Conservation (phyloP, 495 filamentous ascomycete species). For the Xylaria flabelliformis region DNA sequence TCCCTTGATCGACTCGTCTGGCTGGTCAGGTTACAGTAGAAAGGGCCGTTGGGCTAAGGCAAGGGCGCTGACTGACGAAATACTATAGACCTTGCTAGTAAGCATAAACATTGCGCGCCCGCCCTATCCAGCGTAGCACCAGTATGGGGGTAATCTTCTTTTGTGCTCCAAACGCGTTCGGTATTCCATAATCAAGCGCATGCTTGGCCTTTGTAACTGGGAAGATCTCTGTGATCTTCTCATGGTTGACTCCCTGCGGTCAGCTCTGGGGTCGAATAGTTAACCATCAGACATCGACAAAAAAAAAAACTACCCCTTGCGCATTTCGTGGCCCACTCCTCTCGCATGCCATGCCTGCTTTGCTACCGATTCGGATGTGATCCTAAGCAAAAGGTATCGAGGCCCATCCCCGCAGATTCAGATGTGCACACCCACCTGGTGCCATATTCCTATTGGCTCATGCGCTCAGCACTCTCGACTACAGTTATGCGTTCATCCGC, state of each 20-base stretch:
- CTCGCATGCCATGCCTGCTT: slow-evolving; percentile 44
- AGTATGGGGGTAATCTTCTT: slow-evolving; percentile 14
- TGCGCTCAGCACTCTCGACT: slow-evolving; percentile 46
- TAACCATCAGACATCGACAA: slow-evolving; percentile 42
- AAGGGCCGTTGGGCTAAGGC: neutral
- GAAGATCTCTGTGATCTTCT: slow-evolving; percentile 46
- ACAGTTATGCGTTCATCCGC: slow-evolving; percentile 58
- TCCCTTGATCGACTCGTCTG: neutral
- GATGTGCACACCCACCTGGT: slow-evolving; percentile 46
- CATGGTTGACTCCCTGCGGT: slow-evolving; percentile 38
- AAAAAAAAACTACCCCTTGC: slow-evolving; percentile 42
- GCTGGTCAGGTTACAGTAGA: neutral
- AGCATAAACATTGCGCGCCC: slow-evolving; percentile 12
- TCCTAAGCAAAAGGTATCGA: slow-evolving; percentile 41
- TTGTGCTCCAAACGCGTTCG: slow-evolving; percentile 26
- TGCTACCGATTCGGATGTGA: slow-evolving; percentile 47
- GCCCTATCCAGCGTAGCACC: slow-evolving; percentile 19
- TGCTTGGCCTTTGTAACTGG: slow-evolving; percentile 31
- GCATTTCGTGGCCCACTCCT: slow-evolving; percentile 39
- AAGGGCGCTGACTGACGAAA: slow-evolving; percentile 20
- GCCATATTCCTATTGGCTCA: slow-evolving; percentile 49
- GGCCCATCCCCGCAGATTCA: slow-evolving; percentile 43
- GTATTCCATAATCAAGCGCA: slow-evolving; percentile 17
- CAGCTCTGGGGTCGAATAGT: slow-evolving; percentile 38
- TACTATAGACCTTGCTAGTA: slow-evolving; percentile 5